Evolutionary conservation across 352 stramenopile genomes (phyloP).

Genomic region (Pythium sp.): DNA sequence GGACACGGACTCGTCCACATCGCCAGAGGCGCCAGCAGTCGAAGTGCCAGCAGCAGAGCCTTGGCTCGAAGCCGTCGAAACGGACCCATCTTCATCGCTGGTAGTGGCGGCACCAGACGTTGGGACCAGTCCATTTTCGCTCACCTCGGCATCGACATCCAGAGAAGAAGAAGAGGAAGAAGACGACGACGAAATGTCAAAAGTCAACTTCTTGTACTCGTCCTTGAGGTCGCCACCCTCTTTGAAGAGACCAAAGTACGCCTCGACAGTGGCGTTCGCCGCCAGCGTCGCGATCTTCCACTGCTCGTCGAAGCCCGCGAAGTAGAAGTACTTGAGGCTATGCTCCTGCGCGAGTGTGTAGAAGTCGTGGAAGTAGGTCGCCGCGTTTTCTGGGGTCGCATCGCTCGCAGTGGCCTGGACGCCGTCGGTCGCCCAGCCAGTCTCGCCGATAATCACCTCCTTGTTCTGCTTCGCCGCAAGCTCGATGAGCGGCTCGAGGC

Average conservation of each 20-base stretch:
- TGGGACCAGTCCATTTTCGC: background rate
- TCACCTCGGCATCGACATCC: slow-evolving; percentile 1
- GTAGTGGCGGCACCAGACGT: background rate
- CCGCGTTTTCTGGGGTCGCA: too few relatives aligned
- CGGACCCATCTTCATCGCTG: too few relatives aligned
- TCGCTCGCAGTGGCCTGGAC: too few relatives aligned
- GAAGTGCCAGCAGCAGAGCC: too few relatives aligned
- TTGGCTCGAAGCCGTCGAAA: too few relatives aligned
- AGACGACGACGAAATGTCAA: slow-evolving; percentile 24
- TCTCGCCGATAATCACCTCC: too few relatives aligned
- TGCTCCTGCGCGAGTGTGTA: slow-evolving; percentile 24
- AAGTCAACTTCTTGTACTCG: slow-evolving; percentile 31
- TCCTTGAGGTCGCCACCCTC: slow-evolving; percentile 48
- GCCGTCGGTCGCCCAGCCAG: too few relatives aligned
- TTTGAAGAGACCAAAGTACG: slow-evolving; percentile 68
- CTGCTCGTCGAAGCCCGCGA: slow-evolving; percentile 28
- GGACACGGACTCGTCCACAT: too few relatives aligned
- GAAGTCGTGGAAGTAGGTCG: too few relatives aligned
- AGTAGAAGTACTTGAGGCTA: slow-evolving; percentile 65
- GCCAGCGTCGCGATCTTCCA: slow-evolving; percentile 54
- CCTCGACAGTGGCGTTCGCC: slow-evolving; percentile 61
- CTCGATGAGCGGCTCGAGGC: too few relatives aligned
- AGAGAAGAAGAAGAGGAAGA: background rate
- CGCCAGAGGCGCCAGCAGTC: too few relatives aligned
- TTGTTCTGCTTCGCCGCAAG: too few relatives aligned